Conservation (phyloP, 2,329 filamentous ascomycete species). For the Calonectria honghensis region DNA sequence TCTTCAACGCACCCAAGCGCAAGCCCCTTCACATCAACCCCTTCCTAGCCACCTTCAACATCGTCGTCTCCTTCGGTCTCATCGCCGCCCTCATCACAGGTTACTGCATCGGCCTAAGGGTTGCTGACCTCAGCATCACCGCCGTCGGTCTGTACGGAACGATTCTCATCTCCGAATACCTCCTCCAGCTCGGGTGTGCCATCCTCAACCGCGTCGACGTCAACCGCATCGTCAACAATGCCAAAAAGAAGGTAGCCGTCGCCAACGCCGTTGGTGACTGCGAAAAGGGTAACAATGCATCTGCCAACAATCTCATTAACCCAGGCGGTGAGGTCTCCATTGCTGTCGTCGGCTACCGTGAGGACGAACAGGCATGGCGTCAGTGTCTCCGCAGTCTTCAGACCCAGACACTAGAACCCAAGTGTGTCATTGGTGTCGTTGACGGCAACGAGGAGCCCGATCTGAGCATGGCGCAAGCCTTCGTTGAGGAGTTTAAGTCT, state of each 20-base stretch:
- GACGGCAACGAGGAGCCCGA: slow-evolving; percentile 43
- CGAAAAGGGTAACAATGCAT: slow-evolving; percentile 32
- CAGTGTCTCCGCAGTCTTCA: slow-evolving; percentile 41
- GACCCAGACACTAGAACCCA: slow-evolving; percentile 38
- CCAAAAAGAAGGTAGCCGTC: slow-evolving; percentile 20
- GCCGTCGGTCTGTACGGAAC: slow-evolving; percentile 42
- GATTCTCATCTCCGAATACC: slow-evolving; percentile 41
- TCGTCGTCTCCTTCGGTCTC: neutral
- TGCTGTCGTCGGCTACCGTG: slow-evolving; percentile 43
- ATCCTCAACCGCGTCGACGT: slow-evolving; percentile 41
- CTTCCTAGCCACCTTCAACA: neutral
- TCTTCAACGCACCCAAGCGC: neutral
- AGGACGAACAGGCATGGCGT: slow-evolving; percentile 42
- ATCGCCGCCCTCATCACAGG: slow-evolving; percentile 9
- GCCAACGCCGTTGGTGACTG: slow-evolving; percentile 17
- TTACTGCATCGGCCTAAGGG: slow-evolving; percentile 9
- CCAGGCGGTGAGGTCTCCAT: slow-evolving; percentile 39
- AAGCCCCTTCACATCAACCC: slow-evolving; percentile 11
- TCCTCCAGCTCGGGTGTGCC: slow-evolving; percentile 41
- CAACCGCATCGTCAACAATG: slow-evolving; percentile 38
- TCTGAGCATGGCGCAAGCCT: slow-evolving; percentile 41
- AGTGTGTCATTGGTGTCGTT: slow-evolving; percentile 42
- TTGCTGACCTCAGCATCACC: slow-evolving; percentile 34
- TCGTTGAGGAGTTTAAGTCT: slow-evolving; percentile 38
- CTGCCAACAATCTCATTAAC: slow-evolving; percentile 27